These are phyloP conservation scores for Laguncularia racemosa DNA, from an alignment of 345 rosid species.

Conservation along the genomic window DNA sequence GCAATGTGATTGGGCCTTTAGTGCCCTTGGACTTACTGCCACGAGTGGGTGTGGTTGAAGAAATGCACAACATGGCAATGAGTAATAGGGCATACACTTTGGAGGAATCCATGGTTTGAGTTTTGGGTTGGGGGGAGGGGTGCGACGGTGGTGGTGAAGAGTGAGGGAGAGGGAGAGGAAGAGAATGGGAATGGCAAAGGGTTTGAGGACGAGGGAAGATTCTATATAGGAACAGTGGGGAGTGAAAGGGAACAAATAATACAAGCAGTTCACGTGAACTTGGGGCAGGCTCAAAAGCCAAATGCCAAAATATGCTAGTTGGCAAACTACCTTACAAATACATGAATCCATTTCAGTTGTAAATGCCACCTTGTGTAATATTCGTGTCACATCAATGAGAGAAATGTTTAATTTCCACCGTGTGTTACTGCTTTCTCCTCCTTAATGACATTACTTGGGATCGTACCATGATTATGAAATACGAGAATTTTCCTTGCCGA, in stretches of 20 bases:
- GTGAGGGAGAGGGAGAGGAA: background rate
- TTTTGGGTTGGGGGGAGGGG: too few relatives aligned
- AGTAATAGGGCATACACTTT: conserved; percentile 50
- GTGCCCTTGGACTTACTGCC: conserved; percentile 20
- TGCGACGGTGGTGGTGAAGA: too few relatives aligned
- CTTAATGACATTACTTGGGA: too few relatives aligned
- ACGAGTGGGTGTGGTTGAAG: conserved; percentile 41
- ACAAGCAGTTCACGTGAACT: conserved; percentile 56
- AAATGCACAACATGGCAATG: conserved; percentile 45
- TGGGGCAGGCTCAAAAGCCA: conserved; percentile 32
- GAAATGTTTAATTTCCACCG: too few relatives aligned
- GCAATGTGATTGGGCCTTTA: conserved; percentile 21
- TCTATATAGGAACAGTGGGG: conserved; percentile 32
- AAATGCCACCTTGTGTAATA: background rate
- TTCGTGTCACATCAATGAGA: too few relatives aligned
- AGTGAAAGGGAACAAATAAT: background rate
- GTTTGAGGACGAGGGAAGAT: conserved; percentile 8
- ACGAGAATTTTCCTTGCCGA: too few relatives aligned
- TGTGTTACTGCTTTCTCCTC: too few relatives aligned
- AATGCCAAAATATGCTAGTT: conserved; percentile 71
- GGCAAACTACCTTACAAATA: conserved; percentile 31
- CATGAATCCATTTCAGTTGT: conserved; percentile 8
- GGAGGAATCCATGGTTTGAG: conserved; percentile 35
- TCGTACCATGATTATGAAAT: too few relatives aligned
- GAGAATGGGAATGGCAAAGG: conserved; percentile 4